These are phyloP conservation scores for Phytopythium vexans DNA, from an alignment of 352 stramenopile genomes.

Conservation along the genomic window DNA sequence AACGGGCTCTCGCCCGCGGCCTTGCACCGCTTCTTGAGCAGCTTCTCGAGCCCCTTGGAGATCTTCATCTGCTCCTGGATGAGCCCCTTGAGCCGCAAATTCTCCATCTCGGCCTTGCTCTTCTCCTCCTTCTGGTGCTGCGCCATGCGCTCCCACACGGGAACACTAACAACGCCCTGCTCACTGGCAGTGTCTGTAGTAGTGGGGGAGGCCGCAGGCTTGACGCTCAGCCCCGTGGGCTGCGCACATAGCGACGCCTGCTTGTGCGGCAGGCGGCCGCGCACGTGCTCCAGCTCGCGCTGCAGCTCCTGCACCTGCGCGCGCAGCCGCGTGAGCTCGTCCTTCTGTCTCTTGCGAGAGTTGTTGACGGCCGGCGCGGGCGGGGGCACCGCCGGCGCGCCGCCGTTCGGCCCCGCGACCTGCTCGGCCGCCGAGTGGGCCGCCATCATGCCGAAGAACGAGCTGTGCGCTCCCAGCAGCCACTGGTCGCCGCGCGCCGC, in stretches of 20 bases:
- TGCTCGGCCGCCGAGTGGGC: conserved; percentile 3
- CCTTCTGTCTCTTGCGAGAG: conserved; percentile 53
- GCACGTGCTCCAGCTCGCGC: conserved; percentile 39
- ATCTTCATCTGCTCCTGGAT: conserved; percentile 57
- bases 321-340: conserved; percentile 43
- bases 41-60: conserved; percentile 52
- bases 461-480: conserved; percentile 4
- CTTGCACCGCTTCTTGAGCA: conserved; percentile 53
- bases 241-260: not conserved
- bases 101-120: conserved; percentile 69
- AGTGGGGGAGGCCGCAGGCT: not conserved
- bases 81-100: conserved; percentile 49
- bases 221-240: no score
- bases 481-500: conserved; percentile 9
- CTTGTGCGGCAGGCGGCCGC: conserved; percentile 19
- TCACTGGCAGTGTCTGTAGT: conserved; percentile 5
- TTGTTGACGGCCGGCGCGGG: conserved; percentile 29
- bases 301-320: conserved; percentile 59
- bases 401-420: not conserved
- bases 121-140: conserved; percentile 64
- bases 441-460: conserved; percentile 5
- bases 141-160: conserved; percentile 64
- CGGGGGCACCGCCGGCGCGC: no score
- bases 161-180: conserved; percentile 9
- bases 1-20: conserved; percentile 17